Conservation (phyloP, 1,284 basidiomycete species). For the Tilletia horrida region DNA sequence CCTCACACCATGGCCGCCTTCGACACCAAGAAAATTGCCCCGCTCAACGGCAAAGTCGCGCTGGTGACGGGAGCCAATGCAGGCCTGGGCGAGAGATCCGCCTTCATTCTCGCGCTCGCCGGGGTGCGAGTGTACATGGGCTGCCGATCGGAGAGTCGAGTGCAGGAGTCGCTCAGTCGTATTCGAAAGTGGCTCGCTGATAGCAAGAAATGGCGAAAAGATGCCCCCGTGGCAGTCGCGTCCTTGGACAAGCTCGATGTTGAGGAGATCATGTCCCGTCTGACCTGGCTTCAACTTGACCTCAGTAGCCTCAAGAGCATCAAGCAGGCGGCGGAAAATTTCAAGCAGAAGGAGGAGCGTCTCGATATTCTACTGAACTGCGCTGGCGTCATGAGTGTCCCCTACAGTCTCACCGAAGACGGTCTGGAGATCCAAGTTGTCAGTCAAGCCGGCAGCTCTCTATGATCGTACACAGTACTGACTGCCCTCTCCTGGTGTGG, state of each 20-base stretch:
- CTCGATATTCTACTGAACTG: slow-evolving; percentile 59
- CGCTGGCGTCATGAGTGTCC: slow-evolving; percentile 44
- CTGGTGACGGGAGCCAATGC: slow-evolving; percentile 48
- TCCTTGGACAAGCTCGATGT: not conserved
- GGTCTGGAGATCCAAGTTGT: slow-evolving; percentile 44
- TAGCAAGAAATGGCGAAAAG: not conserved
- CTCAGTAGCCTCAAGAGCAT: slow-evolving; percentile 62
- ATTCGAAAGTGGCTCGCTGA: slow-evolving; percentile 1
- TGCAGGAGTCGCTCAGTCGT: not conserved
- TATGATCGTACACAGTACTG: not conserved
- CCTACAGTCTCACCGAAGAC: slow-evolving; percentile 31
- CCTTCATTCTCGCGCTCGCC: slow-evolving; percentile 4
- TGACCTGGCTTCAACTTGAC: slow-evolving; percentile 60
- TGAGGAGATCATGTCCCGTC: not conserved
- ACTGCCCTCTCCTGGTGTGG: not conserved
- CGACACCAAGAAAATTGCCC: slow-evolving; percentile 20
- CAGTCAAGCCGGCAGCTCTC: not conserved
- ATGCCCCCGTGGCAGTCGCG: not conserved
- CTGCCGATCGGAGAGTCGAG: slow-evolving; percentile 5
- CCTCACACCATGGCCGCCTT: not conserved
- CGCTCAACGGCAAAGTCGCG: slow-evolving; percentile 30
- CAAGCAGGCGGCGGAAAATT: slow-evolving; percentile 61
- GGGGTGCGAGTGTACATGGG: not conserved
- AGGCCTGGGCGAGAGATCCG: slow-evolving; percentile 27
- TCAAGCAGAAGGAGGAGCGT: slow-evolving; percentile 56